A percentile compares a stretch with the other conserved stretches of the same genome.
These are phyloP conservation scores for Basipetospora sp. DNA, from an alignment of 2,329 filamentous ascomycete species.

Conservation along the genomic window DNA sequence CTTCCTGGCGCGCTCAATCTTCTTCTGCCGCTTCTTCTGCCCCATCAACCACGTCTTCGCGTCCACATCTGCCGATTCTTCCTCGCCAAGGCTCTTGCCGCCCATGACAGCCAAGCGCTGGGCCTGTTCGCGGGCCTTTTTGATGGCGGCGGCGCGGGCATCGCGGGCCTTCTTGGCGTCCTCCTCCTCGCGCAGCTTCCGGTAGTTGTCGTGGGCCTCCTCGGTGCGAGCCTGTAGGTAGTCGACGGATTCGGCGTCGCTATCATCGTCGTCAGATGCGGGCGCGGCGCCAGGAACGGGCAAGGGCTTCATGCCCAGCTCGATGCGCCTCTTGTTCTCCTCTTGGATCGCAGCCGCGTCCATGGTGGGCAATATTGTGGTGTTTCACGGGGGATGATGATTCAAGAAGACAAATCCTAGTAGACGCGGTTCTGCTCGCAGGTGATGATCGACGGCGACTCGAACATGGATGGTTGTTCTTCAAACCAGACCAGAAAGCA, in stretches of 20 bases:
- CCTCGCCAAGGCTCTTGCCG: slow-evolving; percentile 68
- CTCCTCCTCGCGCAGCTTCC: slow-evolving; percentile 52
- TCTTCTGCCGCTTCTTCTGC: slow-evolving; percentile 87
- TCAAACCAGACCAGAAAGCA: too few species aligned
- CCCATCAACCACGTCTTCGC: slow-evolving; percentile 76
- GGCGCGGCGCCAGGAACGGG: slow-evolving; percentile 59
- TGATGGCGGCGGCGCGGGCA: slow-evolving; percentile 66
- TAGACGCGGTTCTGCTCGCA: too few species aligned
- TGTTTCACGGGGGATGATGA: too few species aligned
- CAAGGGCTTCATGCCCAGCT: slow-evolving; percentile 78
- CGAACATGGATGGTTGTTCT: too few species aligned
- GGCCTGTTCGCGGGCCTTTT: slow-evolving; percentile 72
- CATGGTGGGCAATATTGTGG: too few species aligned
- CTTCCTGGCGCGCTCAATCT: slow-evolving; percentile 64
- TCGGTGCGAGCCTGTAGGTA: slow-evolving; percentile 73
- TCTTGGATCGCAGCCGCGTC: slow-evolving; percentile 72
- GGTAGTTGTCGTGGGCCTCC: slow-evolving; percentile 58
- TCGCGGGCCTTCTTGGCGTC: slow-evolving; percentile 64
- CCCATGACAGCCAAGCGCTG: slow-evolving; percentile 62
- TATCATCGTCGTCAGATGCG: slow-evolving; percentile 29
- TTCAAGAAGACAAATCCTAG: too few species aligned
- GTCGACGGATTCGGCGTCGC: slow-evolving; percentile 57
- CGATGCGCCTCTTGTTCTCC: slow-evolving; percentile 79
- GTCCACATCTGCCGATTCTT: slow-evolving; percentile 47
- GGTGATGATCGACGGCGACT: too few species aligned